A percentile compares a stretch with the other conserved stretches of the same genome.
phyloP scores from a whole-genome alignment of 352 stramenopile species.

The Phytophthora europaea region DNA sequence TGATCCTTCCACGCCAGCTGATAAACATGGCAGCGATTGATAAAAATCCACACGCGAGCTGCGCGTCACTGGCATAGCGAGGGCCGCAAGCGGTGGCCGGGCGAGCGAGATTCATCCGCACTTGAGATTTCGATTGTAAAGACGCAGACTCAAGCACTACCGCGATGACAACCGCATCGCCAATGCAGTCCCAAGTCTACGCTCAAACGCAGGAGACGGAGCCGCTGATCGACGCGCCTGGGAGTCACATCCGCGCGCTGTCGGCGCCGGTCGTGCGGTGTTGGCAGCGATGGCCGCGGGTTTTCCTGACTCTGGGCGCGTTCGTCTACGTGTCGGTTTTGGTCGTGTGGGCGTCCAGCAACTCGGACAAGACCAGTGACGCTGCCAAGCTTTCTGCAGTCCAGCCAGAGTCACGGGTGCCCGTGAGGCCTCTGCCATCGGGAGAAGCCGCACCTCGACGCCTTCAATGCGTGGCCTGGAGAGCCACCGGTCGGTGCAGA shows the following conservation, averaged over 20 bases:
- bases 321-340: conserved; percentile 26
- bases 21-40: conserved; percentile 1
- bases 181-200: conserved; percentile 5
- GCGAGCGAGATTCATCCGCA: neutral
- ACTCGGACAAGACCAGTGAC: conserved; percentile 12
- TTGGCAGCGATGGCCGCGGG: conserved; percentile 21
- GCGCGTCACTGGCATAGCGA: conserved; percentile 15
- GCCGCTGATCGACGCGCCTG: conserved; percentile 16
- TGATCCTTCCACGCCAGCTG: conserved; percentile 2
- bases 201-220: conserved; percentile 17
- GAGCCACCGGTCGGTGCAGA: conserved; percentile 31
- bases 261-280: conserved; percentile 3
- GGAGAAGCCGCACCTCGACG: conserved; percentile 12
- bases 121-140: conserved; percentile 28
- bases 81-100: neutral
- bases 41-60: conserved; percentile 23
- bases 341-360: conserved; percentile 23
- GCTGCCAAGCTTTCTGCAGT: neutral
- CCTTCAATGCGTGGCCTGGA: conserved; percentile 37
- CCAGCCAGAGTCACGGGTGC: neutral
- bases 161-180: neutral
- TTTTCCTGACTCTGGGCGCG: conserved; percentile 9
- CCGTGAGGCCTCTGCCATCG: conserved; percentile 10
- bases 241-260: conserved; percentile 6
- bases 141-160: neutral